A percentile compares a stretch with the other conserved stretches of the same genome.
Evolutionary conservation across 2,329 filamentous ascomycete genomes (phyloP).

Genomic region (Shiraia sp.): DNA sequence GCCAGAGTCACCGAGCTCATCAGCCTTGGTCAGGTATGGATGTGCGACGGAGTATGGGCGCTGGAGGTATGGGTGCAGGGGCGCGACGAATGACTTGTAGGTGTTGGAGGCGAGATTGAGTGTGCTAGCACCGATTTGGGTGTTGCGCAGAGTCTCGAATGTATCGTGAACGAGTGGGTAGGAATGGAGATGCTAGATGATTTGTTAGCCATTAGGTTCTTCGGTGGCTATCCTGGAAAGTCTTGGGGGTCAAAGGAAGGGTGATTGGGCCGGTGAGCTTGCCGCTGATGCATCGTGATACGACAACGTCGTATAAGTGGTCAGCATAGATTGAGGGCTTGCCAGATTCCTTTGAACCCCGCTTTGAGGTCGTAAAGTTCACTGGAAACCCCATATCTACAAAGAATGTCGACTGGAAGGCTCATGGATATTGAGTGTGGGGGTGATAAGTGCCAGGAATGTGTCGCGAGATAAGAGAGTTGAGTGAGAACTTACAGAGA

Average conservation of each 20-base stretch:
- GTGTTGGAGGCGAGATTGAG: constrained; percentile 74
- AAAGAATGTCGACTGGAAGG: neutral
- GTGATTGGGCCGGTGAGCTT: constrained; percentile 11
- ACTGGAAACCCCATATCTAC: neutral
- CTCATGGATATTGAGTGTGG: neutral
- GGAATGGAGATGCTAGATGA: constrained; percentile 72
- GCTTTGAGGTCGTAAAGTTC: neutral
- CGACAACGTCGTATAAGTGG: constrained; percentile 9
- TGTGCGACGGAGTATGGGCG: constrained; percentile 81
- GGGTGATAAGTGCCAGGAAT: neutral
- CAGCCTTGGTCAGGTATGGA: constrained; percentile 83
- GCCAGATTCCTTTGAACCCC: constrained; percentile 4
- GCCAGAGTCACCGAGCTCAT: constrained; percentile 53
- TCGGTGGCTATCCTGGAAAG: constrained; percentile 1
- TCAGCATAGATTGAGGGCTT: constrained; percentile 9
- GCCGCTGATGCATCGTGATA: constrained; percentile 13
- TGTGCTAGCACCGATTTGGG: constrained; percentile 82
- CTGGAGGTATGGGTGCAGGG: constrained; percentile 75
- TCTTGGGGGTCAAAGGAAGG: constrained; percentile 2
- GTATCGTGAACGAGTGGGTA: constrained; percentile 84
- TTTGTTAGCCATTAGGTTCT: constrained; percentile 9
- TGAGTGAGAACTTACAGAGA: constrained; percentile 39
- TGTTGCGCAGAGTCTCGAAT: constrained; percentile 76
- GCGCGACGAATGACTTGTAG: constrained; percentile 76
- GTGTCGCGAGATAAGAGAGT: neutral